Conservation (phyloP, 2,329 filamentous ascomycete species). For the Colletotrichum coccodes region DNA sequence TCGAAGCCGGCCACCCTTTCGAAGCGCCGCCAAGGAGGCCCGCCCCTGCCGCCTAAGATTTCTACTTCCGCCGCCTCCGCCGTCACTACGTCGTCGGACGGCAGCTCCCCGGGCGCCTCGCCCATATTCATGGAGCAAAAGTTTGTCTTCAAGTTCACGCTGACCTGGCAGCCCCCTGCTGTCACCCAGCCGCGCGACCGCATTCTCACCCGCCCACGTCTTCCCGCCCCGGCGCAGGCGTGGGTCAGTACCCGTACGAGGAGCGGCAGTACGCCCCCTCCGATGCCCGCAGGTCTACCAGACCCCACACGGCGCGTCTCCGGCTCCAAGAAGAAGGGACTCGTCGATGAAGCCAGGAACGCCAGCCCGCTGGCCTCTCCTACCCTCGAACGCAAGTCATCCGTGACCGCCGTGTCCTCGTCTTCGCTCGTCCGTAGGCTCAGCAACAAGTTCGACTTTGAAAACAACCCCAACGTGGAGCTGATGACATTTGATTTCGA, state of each 20-base stretch:
- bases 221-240: conserved; percentile 77
- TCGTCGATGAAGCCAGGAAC: conserved; percentile 63
- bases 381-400: conserved; percentile 37
- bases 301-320: conserved; percentile 59
- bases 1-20: conserved; percentile 43
- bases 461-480: conserved; percentile 21
- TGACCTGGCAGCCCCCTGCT: conserved; percentile 70
- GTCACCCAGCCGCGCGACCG: conserved; percentile 66
- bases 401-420: conserved; percentile 31
- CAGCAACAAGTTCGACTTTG: conserved; percentile 32
- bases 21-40: conserved; percentile 32
- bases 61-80: conserved; percentile 38
- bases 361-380: conserved; percentile 51
- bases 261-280: conserved; percentile 50
- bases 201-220: conserved; percentile 73
- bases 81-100: conserved; percentile 55
- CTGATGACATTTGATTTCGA: conserved; percentile 28
- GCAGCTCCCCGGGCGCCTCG: conserved; percentile 64
- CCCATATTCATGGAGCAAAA: conserved; percentile 65
- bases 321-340: conserved; percentile 54
- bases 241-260: conserved; percentile 59
- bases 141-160: conserved; percentile 79
- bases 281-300: conserved; percentile 48
- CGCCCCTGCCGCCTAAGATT: conserved; percentile 50
- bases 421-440: conserved; percentile 26